Conservation (phyloP, 192 early-diverging fungal genomes). For the Thamnidium elegans region DNA sequence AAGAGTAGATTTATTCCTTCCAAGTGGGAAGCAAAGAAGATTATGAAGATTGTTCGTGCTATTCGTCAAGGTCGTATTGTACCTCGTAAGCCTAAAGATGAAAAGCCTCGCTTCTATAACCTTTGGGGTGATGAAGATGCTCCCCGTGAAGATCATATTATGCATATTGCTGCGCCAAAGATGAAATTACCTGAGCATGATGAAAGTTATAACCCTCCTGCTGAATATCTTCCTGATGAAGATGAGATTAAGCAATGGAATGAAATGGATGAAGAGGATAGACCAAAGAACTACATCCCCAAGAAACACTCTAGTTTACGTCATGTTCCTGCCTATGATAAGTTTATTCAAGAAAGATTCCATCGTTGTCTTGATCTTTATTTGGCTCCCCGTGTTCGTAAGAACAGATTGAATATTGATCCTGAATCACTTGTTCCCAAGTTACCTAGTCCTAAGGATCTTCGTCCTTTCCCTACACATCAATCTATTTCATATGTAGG, state of each 20-base stretch:
- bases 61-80: slow-evolving; percentile 88
- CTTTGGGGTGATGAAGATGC: slow-evolving; percentile 79
- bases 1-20: slow-evolving; percentile 95
- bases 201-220: slow-evolving; percentile 97
- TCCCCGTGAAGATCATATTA: slow-evolving; percentile 55
- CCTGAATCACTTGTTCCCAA: slow-evolving; percentile 93
- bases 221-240: slow-evolving; percentile 84
- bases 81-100: slow-evolving; percentile 50
- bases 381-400: slow-evolving; percentile 85
- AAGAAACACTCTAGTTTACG: slow-evolving; percentile 77
- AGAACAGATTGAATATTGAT: slow-evolving; percentile 85
- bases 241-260: slow-evolving; percentile 83
- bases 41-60: slow-evolving; percentile 97
- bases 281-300: slow-evolving; percentile 61
- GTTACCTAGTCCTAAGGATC: slow-evolving; percentile 90
- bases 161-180: slow-evolving; percentile 91
- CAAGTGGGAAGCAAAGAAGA: slow-evolving; percentile 88
- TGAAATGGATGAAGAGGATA: slow-evolving; percentile 72
- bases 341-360: slow-evolving; percentile 94
- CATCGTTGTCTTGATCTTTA: slow-evolving; percentile 96
- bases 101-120: slow-evolving; percentile 77
- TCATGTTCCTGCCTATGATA: slow-evolving; percentile 80
- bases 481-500: slow-evolving; percentile 77
- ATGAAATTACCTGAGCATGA: slow-evolving; percentile 83
- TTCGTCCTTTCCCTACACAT: slow-evolving; percentile 89